Evolutionary conservation across 495 filamentous ascomycete species (phyloP).

Genomic region (Aspergillus avenaceus): DNA sequence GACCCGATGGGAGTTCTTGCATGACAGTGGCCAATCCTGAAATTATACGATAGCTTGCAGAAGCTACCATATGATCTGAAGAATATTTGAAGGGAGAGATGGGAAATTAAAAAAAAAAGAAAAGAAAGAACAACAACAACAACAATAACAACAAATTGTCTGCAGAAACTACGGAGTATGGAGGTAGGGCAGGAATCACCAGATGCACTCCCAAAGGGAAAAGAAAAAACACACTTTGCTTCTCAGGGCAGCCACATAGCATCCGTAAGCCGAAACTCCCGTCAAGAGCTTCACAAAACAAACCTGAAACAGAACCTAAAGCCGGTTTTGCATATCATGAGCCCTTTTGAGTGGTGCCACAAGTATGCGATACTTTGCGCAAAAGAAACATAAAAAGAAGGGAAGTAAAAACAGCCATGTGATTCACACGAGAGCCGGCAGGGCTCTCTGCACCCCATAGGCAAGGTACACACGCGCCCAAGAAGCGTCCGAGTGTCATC

Average conservation of each 20-base stretch:
- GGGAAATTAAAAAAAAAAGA: too few relatives aligned
- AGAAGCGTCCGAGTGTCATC: neutral
- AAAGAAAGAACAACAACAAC: too few relatives aligned
- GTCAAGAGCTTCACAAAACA: neutral
- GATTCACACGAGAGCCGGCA: neutral
- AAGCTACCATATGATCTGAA: neutral
- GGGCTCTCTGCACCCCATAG: conserved; percentile 1
- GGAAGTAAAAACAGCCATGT: too few relatives aligned
- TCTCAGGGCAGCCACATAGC: neutral
- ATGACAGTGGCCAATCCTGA: conserved; percentile 23
- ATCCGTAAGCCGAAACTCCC: neutral
- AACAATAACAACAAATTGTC: too few relatives aligned
- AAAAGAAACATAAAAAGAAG: too few relatives aligned
- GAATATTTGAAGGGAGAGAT: neutral
- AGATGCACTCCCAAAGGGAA: neutral
- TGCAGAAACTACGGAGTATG: too few relatives aligned
- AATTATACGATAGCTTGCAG: neutral
- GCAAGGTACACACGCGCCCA: conserved; percentile 3
- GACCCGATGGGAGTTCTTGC: conserved; percentile 86
- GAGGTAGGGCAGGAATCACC: neutral
- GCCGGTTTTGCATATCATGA: neutral
- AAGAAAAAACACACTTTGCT: too few relatives aligned
- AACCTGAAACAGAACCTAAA: neutral
- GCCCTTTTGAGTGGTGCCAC: neutral
- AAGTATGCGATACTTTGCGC: neutral